Conservation (phyloP, 164 flowering plant genomes). For the Magnolia officinalis region DNA sequence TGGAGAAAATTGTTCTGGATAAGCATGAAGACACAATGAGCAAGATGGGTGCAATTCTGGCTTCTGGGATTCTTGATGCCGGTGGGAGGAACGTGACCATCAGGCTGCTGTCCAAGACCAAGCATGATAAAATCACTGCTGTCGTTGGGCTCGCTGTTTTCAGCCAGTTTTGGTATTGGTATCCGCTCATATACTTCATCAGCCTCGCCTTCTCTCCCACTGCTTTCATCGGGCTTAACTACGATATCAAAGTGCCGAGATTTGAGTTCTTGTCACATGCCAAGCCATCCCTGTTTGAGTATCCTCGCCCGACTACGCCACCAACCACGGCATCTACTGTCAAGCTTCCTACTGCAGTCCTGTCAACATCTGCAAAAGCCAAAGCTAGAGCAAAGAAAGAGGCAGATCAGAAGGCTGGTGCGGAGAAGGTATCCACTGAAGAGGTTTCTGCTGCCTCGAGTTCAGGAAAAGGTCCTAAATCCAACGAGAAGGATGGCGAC, state of each 20-base stretch:
- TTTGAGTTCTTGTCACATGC: slow-evolving; percentile 95
- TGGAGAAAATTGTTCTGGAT: slow-evolving; percentile 96
- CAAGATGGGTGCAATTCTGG: slow-evolving; percentile 99
- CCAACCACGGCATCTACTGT: slow-evolving; percentile 81
- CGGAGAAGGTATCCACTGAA: slow-evolving; percentile 50
- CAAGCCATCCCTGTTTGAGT: slow-evolving; percentile 91
- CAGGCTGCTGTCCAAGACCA: slow-evolving; percentile 81
- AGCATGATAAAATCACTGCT: slow-evolving; percentile 92
- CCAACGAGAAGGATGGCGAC: slow-evolving; percentile 73
- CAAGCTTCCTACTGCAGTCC: slow-evolving; percentile 86
- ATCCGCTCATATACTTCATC: slow-evolving; percentile 87
- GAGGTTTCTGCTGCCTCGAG: slow-evolving; percentile 40
- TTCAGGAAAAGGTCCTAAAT: slow-evolving; percentile 58
- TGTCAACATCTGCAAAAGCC: slow-evolving; percentile 92
- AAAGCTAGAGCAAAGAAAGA: slow-evolving; percentile 96
- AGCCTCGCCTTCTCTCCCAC: slow-evolving; percentile 94
- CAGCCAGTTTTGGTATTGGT: slow-evolving; percentile 99
- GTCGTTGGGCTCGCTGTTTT: slow-evolving; percentile 96
- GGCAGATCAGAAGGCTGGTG: slow-evolving; percentile 71
- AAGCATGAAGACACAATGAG: slow-evolving; percentile 99
- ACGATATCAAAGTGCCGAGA: slow-evolving; percentile 85
- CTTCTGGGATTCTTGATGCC: slow-evolving; percentile 98
- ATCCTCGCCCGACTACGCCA: slow-evolving; percentile 85
- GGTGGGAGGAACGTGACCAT: slow-evolving; percentile 99
- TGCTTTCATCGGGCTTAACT: slow-evolving; percentile 89